Conservation (phyloP, 352 stramenopile genomes). For the Pythium phragmiticola region DNA sequence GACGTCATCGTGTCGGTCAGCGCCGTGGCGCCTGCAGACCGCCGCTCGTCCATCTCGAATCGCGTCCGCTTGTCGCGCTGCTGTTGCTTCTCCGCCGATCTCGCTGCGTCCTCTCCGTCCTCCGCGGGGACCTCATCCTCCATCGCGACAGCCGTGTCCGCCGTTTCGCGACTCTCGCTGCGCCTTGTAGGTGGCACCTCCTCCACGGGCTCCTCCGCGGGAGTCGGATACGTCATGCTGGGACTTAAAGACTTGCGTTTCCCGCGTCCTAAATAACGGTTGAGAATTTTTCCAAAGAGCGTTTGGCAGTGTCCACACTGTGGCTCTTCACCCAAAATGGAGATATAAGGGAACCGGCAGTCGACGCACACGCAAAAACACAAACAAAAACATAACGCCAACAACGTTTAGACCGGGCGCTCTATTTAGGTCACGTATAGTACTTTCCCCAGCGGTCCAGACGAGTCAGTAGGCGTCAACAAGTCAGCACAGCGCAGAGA, state of each 20-base stretch:
- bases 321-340: slow-evolving; percentile 29
- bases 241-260: neutral
- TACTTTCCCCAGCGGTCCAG: neutral
- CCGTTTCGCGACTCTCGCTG: slow-evolving; percentile 13
- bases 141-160: slow-evolving; percentile 1
- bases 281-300: neutral
- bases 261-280: neutral
- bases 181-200: neutral
- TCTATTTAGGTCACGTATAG: slow-evolving; percentile 16
- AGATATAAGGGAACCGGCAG: neutral
- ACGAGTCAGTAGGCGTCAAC: slow-evolving; percentile 25
- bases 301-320: slow-evolving; percentile 8
- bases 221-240: slow-evolving; percentile 8
- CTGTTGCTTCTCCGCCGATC: neutral
- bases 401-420: neutral
- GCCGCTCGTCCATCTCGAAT: slow-evolving; percentile 28
- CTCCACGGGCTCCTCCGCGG: slow-evolving; percentile 5
- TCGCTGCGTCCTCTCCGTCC: slow-evolving; percentile 6
- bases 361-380: neutral
- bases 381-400: neutral
- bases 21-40: slow-evolving; percentile 13
- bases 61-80: slow-evolving; percentile 25
- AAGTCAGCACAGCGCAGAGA: slow-evolving; percentile 21
- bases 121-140: neutral
- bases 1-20: slow-evolving; percentile 28